Conservation (phyloP, 2,329 filamentous ascomycete genomes). For the Fusarium sp. region DNA sequence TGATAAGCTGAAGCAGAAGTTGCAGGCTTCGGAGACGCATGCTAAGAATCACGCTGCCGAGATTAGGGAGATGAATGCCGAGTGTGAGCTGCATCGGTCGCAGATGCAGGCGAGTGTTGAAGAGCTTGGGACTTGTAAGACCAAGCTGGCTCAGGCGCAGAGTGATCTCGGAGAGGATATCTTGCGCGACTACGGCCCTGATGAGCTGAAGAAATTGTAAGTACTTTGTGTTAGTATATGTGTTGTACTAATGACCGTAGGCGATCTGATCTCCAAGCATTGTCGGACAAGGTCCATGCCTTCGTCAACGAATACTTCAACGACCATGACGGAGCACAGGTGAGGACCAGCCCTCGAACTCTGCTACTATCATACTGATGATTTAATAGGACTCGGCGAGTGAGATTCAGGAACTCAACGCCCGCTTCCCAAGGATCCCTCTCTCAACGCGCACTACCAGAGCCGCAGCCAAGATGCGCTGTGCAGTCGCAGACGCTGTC, state of each 20-base stretch:
- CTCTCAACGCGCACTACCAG: slow-evolving; percentile 38
- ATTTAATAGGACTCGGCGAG: slow-evolving; percentile 28
- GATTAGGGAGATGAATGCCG: slow-evolving; percentile 44
- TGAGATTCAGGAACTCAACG: slow-evolving; percentile 42
- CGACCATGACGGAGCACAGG: slow-evolving; percentile 40
- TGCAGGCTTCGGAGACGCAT: slow-evolving; percentile 33
- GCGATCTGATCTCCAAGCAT: slow-evolving; percentile 38
- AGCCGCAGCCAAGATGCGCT: slow-evolving; percentile 43
- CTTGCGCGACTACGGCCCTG: slow-evolving; percentile 32
- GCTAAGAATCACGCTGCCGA: slow-evolving; percentile 35
- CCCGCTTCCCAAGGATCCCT: slow-evolving; percentile 41
- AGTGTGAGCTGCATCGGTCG: slow-evolving; percentile 43
- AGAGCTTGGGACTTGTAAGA: slow-evolving; percentile 35
- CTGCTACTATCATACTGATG: background rate
- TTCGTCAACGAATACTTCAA: slow-evolving; percentile 46
- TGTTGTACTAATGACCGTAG: slow-evolving; percentile 24
- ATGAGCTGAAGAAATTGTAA: slow-evolving; percentile 42
- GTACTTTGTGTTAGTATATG: background rate
- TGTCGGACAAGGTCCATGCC: slow-evolving; percentile 41
- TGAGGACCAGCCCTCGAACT: background rate
- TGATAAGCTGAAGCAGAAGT: slow-evolving; percentile 50
- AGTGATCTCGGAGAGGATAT: slow-evolving; percentile 41
- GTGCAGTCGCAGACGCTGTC: slow-evolving; percentile 46
- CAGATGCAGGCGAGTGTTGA: slow-evolving; percentile 34
- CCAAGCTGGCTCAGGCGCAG: slow-evolving; percentile 37